Base-by-base conservation (phyloP, 2,329 filamentous ascomycete genomes). In the Trichoderma breve region DNA sequence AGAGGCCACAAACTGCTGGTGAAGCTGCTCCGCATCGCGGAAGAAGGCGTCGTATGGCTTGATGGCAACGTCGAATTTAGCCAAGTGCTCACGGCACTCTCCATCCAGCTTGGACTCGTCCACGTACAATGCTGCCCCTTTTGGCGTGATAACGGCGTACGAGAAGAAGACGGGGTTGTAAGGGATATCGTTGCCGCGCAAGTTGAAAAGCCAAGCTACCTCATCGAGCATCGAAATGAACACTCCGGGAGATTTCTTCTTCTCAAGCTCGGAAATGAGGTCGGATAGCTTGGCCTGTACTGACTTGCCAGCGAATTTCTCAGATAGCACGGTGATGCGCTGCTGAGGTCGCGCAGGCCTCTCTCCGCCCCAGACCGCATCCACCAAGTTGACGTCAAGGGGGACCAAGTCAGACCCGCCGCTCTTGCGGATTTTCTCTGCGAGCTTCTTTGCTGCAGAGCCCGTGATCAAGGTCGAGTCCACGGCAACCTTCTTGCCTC, bases 141-240 rank as follows among this genome's bases (percentile, higher is more conserved):
- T 90, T 2, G 91, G 89, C 2, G 96, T 98, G 74, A 99, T 85
- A 55, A 96, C 88, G 58, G 95, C 95, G 78, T 98, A 99, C 18
- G 95, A 96, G 83, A 98, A 98, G 85, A 99, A 98, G 64, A 99
- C 96, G 0, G 96, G 96, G 79, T 99, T 99, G 84, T 96, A 99
- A 0, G 94, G 93, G 75, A 99, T 98, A 80, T 98, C 96, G 80
- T 88, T 96, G 76, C 96, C 96, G 76, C 96, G 91, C 63, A 99
- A 84, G 82, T 99, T 99, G 85, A 98, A 98, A n/a, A 99, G 87
- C 96, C 96, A 99, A 12, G 96, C 96, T 77, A 98, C 90, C 82
- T 99, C 96, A 78, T 99, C 96, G 57, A 99, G 89, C 91, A 97
- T 95, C 6, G 95, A 98, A 60, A 98, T 89, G 63, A 98, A 90